Percentiles rank a stretch among this genome's conserved stretches.
These are phyloP conservation scores for Rhizopogon vinicolor DNA, from an alignment of 768 basidiomycete species.

Conservation along the genomic window DNA sequence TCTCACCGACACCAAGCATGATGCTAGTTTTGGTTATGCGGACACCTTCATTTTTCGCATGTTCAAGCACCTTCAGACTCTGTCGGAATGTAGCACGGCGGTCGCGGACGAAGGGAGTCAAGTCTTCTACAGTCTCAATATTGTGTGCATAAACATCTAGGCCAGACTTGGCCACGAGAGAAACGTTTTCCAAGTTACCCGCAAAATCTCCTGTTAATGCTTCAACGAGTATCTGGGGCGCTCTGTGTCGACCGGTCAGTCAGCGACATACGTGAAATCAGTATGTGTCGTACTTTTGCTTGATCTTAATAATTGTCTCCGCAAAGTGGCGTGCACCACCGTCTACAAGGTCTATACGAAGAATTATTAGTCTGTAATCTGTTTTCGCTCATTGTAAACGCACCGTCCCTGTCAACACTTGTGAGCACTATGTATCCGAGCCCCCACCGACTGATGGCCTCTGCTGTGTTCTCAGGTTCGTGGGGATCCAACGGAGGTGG, in stretches of 20 bases:
- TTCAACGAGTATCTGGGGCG: constrained; percentile 93
- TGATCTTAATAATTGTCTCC: constrained; percentile 91
- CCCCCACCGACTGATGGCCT: constrained; percentile 97
- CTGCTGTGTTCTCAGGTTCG: constrained; percentile 97
- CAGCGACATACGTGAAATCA: background rate
- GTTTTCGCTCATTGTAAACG: constrained; percentile 15
- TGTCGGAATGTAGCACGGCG: constrained; percentile 88
- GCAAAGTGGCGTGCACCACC: constrained; percentile 94
- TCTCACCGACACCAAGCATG: constrained; percentile 97
- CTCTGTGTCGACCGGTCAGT: constrained; percentile 42
- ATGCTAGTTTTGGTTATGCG: constrained; percentile 96
- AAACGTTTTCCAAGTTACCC: constrained; percentile 70
- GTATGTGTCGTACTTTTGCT: constrained; percentile 68
- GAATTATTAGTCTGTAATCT: background rate
- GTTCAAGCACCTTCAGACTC: constrained; percentile 75
- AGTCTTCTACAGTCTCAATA: constrained; percentile 89
- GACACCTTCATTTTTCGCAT: constrained; percentile 80
- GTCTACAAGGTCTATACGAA: constrained; percentile 75
- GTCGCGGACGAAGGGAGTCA: constrained; percentile 95
- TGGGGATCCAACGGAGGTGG: constrained; percentile 93
- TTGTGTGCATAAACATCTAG: constrained; percentile 99
- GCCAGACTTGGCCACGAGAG: constrained; percentile 84
- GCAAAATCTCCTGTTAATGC: constrained; percentile 94
- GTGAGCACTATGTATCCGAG: constrained; percentile 97
- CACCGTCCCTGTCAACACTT: constrained; percentile 95